A percentile compares a stretch with the other conserved stretches of the same genome.
These are phyloP conservation scores for Erodium maritimum DNA, from an alignment of 345 rosid genomes.

Conservation along the genomic window DNA sequence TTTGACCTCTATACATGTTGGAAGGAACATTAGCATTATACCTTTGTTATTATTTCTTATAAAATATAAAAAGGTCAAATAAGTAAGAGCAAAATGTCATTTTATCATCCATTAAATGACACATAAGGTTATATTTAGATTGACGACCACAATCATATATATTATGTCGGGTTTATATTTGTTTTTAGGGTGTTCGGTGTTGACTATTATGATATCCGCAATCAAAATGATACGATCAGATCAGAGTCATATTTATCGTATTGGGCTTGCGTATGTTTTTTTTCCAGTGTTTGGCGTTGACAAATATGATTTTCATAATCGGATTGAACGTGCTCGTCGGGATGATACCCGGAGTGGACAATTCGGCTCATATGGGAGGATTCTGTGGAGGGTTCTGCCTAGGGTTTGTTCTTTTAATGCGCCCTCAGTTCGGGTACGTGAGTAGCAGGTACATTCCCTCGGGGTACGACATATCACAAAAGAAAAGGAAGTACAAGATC, in stretches of 20 bases:
- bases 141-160: too few species aligned
- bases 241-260: too few species aligned
- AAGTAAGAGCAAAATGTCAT: too few species aligned
- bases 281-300: slow-evolving; percentile 58
- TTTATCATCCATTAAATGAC: too few species aligned
- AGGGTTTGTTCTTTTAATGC: slow-evolving; percentile 68
- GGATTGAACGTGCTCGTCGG: slow-evolving; percentile 67
- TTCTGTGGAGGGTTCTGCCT: slow-evolving; percentile 66
- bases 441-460: slow-evolving; percentile 50
- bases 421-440: slow-evolving; percentile 84
- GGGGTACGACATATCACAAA: slow-evolving; percentile 43
- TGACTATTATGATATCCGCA: slow-evolving; percentile 47
- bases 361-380: slow-evolving; percentile 95
- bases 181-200: slow-evolving; percentile 51
- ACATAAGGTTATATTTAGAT: too few species aligned
- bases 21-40: too few species aligned
- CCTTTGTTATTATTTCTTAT: too few species aligned
- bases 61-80: too few species aligned
- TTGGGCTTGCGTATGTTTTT: slow-evolving; percentile 7
- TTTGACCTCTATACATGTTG: too few species aligned
- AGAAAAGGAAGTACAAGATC: slow-evolving; percentile 47
- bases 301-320: slow-evolving; percentile 50
- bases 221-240: slow-evolving; percentile 52
- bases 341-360: slow-evolving; percentile 67
- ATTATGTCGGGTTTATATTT: neutral